phyloP scores from a whole-genome alignment of 1,284 basidiomycete genomes.

The Cryptococcus sp. region DNA sequence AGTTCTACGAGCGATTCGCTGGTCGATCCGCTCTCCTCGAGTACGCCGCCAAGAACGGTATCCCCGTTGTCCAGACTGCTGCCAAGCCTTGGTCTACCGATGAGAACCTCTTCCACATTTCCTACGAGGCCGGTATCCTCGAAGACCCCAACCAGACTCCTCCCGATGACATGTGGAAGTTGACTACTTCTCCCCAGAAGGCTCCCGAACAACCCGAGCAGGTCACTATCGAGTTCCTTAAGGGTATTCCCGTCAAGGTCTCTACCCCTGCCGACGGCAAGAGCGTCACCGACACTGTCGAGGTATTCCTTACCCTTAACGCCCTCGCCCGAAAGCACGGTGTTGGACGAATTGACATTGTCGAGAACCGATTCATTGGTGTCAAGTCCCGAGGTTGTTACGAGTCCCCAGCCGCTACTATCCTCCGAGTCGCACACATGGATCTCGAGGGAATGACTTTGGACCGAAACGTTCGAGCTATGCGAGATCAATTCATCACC shows the following conservation, averaged over 20 bases:
- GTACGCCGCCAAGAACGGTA: conserved; percentile 82
- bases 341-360: conserved; percentile 94
- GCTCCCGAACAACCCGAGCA: conserved; percentile 78
- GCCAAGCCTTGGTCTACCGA: conserved; percentile 99
- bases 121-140: conserved; percentile 97
- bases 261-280: conserved; percentile 52
- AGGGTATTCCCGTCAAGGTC: conserved; percentile 81
- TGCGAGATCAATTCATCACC: conserved; percentile 93
- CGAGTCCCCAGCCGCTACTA: conserved; percentile 93
- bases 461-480: conserved; percentile 91
- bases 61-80: conserved; percentile 91
- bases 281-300: conserved; percentile 81
- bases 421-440: conserved; percentile 90
- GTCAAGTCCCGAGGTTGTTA: conserved; percentile 99
- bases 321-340: conserved; percentile 90
- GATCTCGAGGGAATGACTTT: conserved; percentile 96
- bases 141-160: conserved; percentile 96
- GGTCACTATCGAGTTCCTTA: conserved; percentile 78
- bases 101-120: conserved; percentile 99
- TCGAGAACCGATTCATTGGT: conserved; percentile 99
- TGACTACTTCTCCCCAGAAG: conserved; percentile 77
- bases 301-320: conserved; percentile 91
- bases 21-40: conserved; percentile 89
- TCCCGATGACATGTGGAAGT: conserved; percentile 99
- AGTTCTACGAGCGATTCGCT: conserved; percentile 96